Percentiles rank a stretch among this genome's conserved stretches.
Conservation (phyloP, 2,329 filamentous ascomycete genomes). For the Magnaporthiopsis poae region DNA sequence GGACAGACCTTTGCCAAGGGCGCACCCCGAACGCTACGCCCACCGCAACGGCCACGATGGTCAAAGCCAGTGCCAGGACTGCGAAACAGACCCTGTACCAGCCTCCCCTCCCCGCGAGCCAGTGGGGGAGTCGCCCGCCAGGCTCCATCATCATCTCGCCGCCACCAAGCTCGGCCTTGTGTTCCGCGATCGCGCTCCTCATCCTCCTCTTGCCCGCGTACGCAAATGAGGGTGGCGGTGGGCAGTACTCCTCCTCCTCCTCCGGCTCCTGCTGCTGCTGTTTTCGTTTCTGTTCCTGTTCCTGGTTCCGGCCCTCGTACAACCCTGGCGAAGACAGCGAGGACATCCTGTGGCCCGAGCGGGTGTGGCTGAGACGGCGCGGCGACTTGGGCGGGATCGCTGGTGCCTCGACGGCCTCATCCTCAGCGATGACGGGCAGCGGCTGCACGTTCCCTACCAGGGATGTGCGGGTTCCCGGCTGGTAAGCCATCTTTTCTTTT, state of each 20-base stretch:
- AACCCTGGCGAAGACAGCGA: not conserved
- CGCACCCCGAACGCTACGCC: conserved; percentile 30
- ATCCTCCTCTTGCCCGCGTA: not conserved
- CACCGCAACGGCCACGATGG: conserved; percentile 26
- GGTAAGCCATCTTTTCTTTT: not conserved
- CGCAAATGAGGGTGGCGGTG: not conserved
- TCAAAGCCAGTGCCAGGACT: conserved; percentile 18
- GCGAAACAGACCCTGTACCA: conserved; percentile 25
- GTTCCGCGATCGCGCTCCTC: not conserved
- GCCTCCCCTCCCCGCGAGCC: conserved; percentile 16
- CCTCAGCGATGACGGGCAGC: conserved; percentile 30
- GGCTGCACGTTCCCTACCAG: conserved; percentile 17
- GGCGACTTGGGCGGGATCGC: conserved; percentile 16
- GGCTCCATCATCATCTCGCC: not conserved
- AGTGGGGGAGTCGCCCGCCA: not conserved
- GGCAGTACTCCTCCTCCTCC: not conserved
- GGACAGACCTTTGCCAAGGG: not conserved
- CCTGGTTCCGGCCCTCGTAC: not conserved
- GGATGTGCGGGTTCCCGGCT: conserved; percentile 13
- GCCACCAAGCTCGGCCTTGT: not conserved
- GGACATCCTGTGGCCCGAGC: conserved; percentile 10
- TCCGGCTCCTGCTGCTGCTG: conserved; percentile 1
- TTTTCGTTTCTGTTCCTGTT: not conserved
- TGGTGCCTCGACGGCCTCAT: conserved; percentile 22
- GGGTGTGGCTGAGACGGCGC: conserved; percentile 9